Base-by-base conservation (phyloP, 192 early-diverging fungal genomes). In the Coemansia erecta region DNA sequence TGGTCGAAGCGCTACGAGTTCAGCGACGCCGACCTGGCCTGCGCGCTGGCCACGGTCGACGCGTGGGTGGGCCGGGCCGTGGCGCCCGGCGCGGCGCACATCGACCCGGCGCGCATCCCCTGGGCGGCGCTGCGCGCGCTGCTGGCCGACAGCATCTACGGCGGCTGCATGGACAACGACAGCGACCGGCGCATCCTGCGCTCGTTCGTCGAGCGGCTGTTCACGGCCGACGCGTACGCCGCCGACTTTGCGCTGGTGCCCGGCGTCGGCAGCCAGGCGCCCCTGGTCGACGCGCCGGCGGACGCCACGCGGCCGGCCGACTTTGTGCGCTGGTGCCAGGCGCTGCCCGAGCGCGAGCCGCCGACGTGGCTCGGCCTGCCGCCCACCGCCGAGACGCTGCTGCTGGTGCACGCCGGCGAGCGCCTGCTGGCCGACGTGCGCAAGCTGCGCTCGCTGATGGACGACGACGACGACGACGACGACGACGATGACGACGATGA, bases 1-100 rank as follows among this genome's bases (percentile, higher is more conserved):
- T 99, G 98, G 98, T 89, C 94, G 11, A 95, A 94, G 75, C 62
- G 76, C 1, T 99, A 99, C 67, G 98, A 98, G 68, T 99, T 99
- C 69, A 97, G 95, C 70, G 98, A 99, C 61, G 89, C 95, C 6
- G 97, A 99, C 74, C 89, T 92, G 67, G 91, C 94, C 41, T 96
- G 94, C 68, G 93, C 91, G 0, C 63, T 97, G 28, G 82, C 80
- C 15, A 92, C 94, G 0, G 85, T 98, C 46, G 94, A 99, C 77
- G 70, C 81, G 45, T 99, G 98, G 98, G 56, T 98, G n/a, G 93
- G 90, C 33, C 76, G 70, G 2, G 26, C 26, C 17, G 90, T 82
- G 0, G 88, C 90, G 0, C 70, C 82, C 14, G 94, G 93, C 9
- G 77, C 93, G 15, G 77, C 89, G 13, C 98, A 99, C 64, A 88